Evolutionary conservation across 176 grass and related monocot species (phyloP).

Genomic region (Zea mays): Zm-B73-REFERENCE-NAM-5.0 NC_050104.1:22303501-22304000

Average conservation of each 20-base stretch:
- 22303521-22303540: conserved; percentile 18
- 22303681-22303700: conserved; percentile 26
- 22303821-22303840: conserved; percentile 86
- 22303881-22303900: conserved; percentile 57
- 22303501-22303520: neutral
- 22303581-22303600: neutral
- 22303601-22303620: neutral
- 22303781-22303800: conserved; percentile 67
- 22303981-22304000: conserved; percentile 6
- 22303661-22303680: neutral
- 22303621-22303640: neutral
- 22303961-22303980: conserved; percentile 20
- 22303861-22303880: conserved; percentile 62
- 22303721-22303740: conserved; percentile 13
- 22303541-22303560: conserved; percentile 30
- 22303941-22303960: conserved; percentile 34
- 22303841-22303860: conserved; percentile 57
- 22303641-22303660: conserved; percentile 14
- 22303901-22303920: conserved; percentile 58
- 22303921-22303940: conserved; percentile 25
- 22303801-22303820: conserved; percentile 95
- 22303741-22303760: conserved; percentile 61
- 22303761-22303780: conserved; percentile 96
- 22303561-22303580: conserved; percentile 4
- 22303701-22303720: conserved; percentile 35